These are phyloP conservation scores for Suillus occidentalis DNA, from an alignment of 768 basidiomycete genomes.

Conservation along the genomic window DNA sequence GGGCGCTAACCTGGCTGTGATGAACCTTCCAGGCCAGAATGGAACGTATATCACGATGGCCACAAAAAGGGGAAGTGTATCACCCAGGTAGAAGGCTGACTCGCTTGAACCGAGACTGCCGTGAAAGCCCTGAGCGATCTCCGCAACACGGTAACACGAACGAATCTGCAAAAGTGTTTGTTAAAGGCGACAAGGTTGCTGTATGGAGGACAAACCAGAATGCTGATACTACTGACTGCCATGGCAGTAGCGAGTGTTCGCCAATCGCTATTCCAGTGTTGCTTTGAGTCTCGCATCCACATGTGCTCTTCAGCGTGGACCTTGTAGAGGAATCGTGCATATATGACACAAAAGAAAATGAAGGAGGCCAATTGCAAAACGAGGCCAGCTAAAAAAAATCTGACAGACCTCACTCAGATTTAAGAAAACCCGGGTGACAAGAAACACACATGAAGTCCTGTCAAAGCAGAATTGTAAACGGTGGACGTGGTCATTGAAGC, in stretches of 20 bases:
- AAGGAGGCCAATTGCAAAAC: conserved; percentile 57
- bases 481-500: conserved; percentile 47
- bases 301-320: conserved; percentile 41
- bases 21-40: conserved; percentile 69
- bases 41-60: conserved; percentile 54
- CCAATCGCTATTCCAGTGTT: conserved; percentile 59
- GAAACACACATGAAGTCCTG: conserved; percentile 38
- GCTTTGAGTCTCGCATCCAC: conserved; percentile 40
- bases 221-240: conserved; percentile 57
- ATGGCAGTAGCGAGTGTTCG: conserved; percentile 51
- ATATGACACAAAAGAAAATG: conserved; percentile 46
- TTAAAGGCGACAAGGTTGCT: neutral
- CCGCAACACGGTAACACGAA: conserved; percentile 58
- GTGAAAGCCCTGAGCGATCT: conserved; percentile 62
- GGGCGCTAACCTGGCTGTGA: conserved; percentile 17
- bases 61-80: conserved; percentile 65
- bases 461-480: conserved; percentile 25
- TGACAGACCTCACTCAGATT: conserved; percentile 21
- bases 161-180: conserved; percentile 47
- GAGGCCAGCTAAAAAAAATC: conserved; percentile 60
- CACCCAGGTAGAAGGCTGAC: conserved; percentile 62
- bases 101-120: conserved; percentile 60
- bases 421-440: neutral
- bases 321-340: conserved; percentile 47
- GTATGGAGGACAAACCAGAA: conserved; percentile 46